Evolutionary conservation across 2,329 filamentous ascomycete genomes (phyloP).

Genomic region (Apiospora rasikravindrae): DNA sequence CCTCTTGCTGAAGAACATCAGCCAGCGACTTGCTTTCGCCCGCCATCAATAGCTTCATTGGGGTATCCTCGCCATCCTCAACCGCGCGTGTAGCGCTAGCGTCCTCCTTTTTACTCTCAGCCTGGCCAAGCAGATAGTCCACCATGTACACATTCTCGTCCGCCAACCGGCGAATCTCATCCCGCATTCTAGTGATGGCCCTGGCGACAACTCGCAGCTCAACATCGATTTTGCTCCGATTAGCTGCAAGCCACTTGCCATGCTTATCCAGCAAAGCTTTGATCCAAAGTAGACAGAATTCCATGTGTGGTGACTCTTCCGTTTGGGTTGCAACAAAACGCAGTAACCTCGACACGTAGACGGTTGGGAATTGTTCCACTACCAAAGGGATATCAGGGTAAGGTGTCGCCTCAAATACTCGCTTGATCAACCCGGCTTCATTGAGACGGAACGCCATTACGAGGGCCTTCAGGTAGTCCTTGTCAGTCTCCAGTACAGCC

Average conservation of each 20-base stretch:
- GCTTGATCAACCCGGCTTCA: constrained; percentile 78
- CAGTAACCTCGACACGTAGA: constrained; percentile 85
- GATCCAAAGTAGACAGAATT: constrained; percentile 94
- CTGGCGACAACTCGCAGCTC: constrained; percentile 84
- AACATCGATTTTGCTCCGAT: constrained; percentile 78
- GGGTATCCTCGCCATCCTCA: constrained; percentile 27
- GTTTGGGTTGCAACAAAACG: constrained; percentile 87
- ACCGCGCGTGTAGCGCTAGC: constrained; percentile 23
- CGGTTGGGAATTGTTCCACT: constrained; percentile 77
- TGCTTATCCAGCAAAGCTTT: constrained; percentile 82
- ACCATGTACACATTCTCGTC: constrained; percentile 91
- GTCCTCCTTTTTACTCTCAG: constrained; percentile 31
- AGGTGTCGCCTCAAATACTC: constrained; percentile 85
- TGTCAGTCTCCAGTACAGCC: constrained; percentile 66
- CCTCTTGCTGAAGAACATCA: constrained; percentile 30
- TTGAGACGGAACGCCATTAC: constrained; percentile 98
- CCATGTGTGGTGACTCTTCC: constrained; percentile 89
- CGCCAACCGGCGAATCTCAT: constrained; percentile 80
- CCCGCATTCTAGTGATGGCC: constrained; percentile 78
- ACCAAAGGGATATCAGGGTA: constrained; percentile 76
- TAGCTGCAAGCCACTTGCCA: constrained; percentile 83
- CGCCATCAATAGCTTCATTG: constrained; percentile 32
- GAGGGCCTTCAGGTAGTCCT: constrained; percentile 87
- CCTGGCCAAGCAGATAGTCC: constrained; percentile 74
- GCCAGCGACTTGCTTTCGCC: constrained; percentile 27